Evolutionary conservation across 2,329 filamentous ascomycete genomes (phyloP).

Genomic region (Talaromyces funiculosus): DNA sequence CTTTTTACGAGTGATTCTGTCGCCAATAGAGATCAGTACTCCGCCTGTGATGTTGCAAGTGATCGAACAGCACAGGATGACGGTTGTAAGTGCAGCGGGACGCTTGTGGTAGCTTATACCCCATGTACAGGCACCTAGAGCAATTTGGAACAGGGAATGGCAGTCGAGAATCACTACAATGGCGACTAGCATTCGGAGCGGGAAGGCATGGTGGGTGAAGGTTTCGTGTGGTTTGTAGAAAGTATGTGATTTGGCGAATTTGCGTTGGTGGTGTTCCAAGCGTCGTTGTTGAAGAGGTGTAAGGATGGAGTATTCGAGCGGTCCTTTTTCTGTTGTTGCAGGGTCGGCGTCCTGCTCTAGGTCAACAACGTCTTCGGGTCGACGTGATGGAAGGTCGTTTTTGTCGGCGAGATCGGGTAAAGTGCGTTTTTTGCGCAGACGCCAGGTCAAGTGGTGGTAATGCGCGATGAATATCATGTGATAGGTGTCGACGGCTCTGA

Average conservation of each 20-base stretch:
- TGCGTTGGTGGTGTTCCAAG: slow-evolving; percentile 70
- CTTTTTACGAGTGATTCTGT: slow-evolving; percentile 74
- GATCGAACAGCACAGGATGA: slow-evolving; percentile 74
- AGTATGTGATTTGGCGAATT: slow-evolving; percentile 75
- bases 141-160: slow-evolving; percentile 74
- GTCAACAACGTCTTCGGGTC: slow-evolving; percentile 38
- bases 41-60: slow-evolving; percentile 72
- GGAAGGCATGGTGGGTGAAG: slow-evolving; percentile 72
- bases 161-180: slow-evolving; percentile 74
- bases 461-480: slow-evolving; percentile 79
- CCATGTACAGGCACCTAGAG: slow-evolving; percentile 73
- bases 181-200: slow-evolving; percentile 65
- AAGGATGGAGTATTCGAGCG: slow-evolving; percentile 58
- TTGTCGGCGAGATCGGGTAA: slow-evolving; percentile 61
- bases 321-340: slow-evolving; percentile 32
- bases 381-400: slow-evolving; percentile 58
- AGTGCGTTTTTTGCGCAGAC: slow-evolving; percentile 55
- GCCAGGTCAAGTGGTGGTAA: slow-evolving; percentile 64
- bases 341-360: slow-evolving; percentile 36
- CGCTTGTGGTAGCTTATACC: slow-evolving; percentile 65
- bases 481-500: slow-evolving; percentile 75
- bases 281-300: slow-evolving; percentile 60
- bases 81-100: slow-evolving; percentile 67
- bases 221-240: slow-evolving; percentile 90
- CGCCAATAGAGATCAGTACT: slow-evolving; percentile 69